Percentiles rank a stretch among this genome's conserved stretches.
Evolutionary conservation across 768 basidiomycete genomes (phyloP).

Genomic region (Termitomyces sp.): DNA sequence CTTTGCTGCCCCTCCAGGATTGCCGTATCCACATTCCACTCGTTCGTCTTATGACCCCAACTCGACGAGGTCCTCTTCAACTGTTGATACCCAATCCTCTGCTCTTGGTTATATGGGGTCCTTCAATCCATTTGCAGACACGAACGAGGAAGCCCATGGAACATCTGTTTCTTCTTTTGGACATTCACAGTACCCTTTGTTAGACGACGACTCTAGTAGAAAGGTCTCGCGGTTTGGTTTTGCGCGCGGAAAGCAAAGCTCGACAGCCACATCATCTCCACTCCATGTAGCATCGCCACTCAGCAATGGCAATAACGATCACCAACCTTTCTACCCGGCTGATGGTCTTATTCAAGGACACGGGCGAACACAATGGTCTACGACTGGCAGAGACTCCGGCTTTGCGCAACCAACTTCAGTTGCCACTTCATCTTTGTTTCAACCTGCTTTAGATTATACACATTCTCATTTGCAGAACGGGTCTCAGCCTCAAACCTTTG

Average conservation of each 20-base stretch:
- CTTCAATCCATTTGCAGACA: slow-evolving; percentile 78
- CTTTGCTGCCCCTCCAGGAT: slow-evolving; percentile 48
- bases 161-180: slow-evolving; percentile 26
- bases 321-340: slow-evolving; percentile 39
- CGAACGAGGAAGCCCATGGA: slow-evolving; percentile 39
- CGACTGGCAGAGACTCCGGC: slow-evolving; percentile 35
- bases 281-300: slow-evolving; percentile 52
- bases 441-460: slow-evolving; percentile 39
- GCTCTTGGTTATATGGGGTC: slow-evolving; percentile 62
- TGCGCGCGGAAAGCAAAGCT: slow-evolving; percentile 64
- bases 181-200: slow-evolving; percentile 30
- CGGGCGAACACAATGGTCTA: slow-evolving; percentile 36
- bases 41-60: slow-evolving; percentile 56
- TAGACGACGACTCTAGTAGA: slow-evolving; percentile 51
- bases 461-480: slow-evolving; percentile 33
- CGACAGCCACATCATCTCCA: slow-evolving; percentile 55
- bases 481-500: slow-evolving; percentile 59
- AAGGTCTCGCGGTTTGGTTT: slow-evolving; percentile 81
- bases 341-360: slow-evolving; percentile 29
- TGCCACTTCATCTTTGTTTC: slow-evolving; percentile 41
- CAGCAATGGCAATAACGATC: slow-evolving; percentile 39
- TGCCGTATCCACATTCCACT: slow-evolving; percentile 41
- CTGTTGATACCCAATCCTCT: slow-evolving; percentile 39
- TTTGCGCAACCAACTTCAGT: slow-evolving; percentile 30
- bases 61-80: slow-evolving; percentile 30